Evolutionary conservation across 2,329 filamentous ascomycete species (phyloP).

Genomic region (Colletotrichum australisinense): DNA sequence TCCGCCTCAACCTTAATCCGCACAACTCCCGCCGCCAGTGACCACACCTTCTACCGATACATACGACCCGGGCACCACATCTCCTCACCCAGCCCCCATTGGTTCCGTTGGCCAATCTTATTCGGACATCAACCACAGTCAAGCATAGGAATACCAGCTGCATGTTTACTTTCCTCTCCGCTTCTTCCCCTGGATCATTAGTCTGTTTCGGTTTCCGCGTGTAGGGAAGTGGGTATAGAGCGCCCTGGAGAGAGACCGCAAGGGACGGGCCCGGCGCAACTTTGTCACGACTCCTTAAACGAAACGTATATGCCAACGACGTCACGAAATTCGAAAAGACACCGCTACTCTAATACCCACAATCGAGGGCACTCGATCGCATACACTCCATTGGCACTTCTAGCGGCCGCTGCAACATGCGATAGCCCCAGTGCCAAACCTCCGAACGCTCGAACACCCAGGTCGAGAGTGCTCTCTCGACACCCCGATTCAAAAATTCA

Average conservation of each 20-base stretch:
- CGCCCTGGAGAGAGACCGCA: neutral
- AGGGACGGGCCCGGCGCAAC: constrained; percentile 25
- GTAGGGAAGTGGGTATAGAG: constrained; percentile 19
- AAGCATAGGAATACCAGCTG: neutral
- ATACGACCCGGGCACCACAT: neutral
- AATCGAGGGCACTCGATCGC: neutral
- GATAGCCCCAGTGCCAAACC: constrained; percentile 19
- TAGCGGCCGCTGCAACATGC: constrained; percentile 24
- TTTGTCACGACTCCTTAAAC: constrained; percentile 32
- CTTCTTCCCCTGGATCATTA: neutral
- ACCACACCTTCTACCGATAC: too few relatives aligned
- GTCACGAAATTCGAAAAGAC: constrained; percentile 25
- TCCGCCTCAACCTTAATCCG: neutral
- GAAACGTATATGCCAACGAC: constrained; percentile 33
- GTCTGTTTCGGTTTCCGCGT: neutral
- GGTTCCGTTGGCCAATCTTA: constrained; percentile 8
- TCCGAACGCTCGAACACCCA: constrained; percentile 10
- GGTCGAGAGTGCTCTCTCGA: constrained; percentile 21
- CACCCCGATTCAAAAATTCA: neutral
- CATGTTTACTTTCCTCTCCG: neutral
- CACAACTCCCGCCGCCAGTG: neutral
- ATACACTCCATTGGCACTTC: neutral
- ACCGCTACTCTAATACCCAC: constrained; percentile 13
- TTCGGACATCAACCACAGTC: constrained; percentile 12
- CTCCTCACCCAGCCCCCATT: neutral